Percentiles rank a stretch among this genome's conserved stretches.
phyloP scores from a whole-genome alignment of 139 green algal species.

The Coelastrella sp. region DNA sequence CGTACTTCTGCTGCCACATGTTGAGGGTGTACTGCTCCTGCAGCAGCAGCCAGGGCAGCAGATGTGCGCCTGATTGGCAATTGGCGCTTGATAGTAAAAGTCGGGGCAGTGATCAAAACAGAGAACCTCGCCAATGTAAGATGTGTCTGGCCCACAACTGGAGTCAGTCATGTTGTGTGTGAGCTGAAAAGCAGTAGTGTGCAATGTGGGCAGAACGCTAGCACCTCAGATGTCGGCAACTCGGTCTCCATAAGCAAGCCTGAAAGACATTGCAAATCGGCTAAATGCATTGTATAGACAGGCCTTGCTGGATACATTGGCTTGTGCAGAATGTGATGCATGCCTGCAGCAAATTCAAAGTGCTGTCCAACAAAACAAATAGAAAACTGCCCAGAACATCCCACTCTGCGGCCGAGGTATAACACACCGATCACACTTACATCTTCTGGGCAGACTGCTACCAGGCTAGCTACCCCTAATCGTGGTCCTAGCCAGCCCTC shows the following conservation, averaged over 20 bases:
- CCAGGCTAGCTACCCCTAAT: conserved; percentile 16
- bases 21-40: not conserved
- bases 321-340: not conserved
- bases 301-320: not conserved
- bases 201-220: too few relatives aligned
- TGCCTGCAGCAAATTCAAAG: too few relatives aligned
- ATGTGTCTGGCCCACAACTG: too few relatives aligned
- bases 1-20: conserved; percentile 32
- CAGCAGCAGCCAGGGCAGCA: not conserved
- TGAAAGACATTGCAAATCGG: not conserved
- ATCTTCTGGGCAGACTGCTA: conserved; percentile 42
- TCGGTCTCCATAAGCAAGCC: too few relatives aligned
- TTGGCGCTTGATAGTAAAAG: too few relatives aligned
- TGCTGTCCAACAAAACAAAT: not conserved
- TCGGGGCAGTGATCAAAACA: too few relatives aligned
- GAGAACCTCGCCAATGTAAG: too few relatives aligned
- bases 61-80: not conserved
- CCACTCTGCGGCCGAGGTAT: not conserved
- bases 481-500: conserved; percentile 41
- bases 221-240: too few relatives aligned
- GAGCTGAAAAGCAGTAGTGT: too few relatives aligned
- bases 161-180: too few relatives aligned
- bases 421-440: not conserved
- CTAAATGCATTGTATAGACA: not conserved
- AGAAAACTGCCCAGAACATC: not conserved